Base-by-base conservation (phyloP, 2,329 filamentous ascomycete species). In the Ophiocordyceps camponoti-saundersi region DNA sequence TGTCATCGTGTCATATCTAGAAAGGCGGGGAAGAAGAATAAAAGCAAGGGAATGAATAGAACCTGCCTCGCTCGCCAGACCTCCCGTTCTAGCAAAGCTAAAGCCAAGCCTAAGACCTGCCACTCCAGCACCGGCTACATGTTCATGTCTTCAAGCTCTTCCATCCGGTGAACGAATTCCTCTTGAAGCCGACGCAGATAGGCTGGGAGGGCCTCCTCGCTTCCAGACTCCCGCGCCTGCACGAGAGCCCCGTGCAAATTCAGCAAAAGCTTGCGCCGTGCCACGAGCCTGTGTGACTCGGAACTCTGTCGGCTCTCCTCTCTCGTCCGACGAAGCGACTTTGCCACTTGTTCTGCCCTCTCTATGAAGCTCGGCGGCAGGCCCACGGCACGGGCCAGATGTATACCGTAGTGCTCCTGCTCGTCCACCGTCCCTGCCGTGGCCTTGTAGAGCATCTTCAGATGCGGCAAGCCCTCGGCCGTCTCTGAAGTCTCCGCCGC, bases 361-460 rank as follows among this genome's bases (percentile, higher is more conserved):
- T 80, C 65, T 2, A 94, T 66, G 3, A 95, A 76, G 1, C 65
- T 63, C 0, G 71, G 59, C 0, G 90, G 87, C 7, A 95, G 72
- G 0, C 83, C 80, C 22, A 92, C 71, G 0, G 87, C 74, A 30
- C 77, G 77, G 0, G 90, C 88, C 3, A 95, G 71, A 1, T 80
- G 72, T n/a, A 95, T 73, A 0, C 92, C 92, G 56, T 98, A 98
- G 53, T 87, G 79, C 3, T 60, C 53, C 43, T 77, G 68, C 47
- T 86, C 79, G 48, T 77, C 65, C 1, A 85, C 75, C 0, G 75
- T 76, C 0, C 92, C 90, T 15, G 82, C 73, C 0, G 76, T 71
- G 36, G 95, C 74, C 52, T 80, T 89, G 64, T 96, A 96, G 0
- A 92, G 69, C 88, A 96, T 95, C 0, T 74, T 85, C 65, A 95